Evolutionary conservation across 345 rosid species (phyloP).

Genomic region (Salix arbutifolia): DNA sequence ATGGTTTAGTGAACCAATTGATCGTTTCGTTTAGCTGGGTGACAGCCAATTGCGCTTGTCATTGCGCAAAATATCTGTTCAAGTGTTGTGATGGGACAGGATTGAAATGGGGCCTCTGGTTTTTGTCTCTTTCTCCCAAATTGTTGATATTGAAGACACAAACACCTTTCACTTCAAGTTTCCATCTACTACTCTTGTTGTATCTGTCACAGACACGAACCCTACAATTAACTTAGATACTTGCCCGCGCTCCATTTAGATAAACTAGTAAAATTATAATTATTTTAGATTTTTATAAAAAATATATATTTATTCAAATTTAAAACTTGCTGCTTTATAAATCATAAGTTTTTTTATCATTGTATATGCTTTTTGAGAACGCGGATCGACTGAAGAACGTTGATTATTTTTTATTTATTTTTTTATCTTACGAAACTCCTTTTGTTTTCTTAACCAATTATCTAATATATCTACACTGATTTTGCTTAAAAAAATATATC

Average conservation of each 20-base stretch:
- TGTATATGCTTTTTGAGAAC: too few species aligned
- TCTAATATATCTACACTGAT: background rate
- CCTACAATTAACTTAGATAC: too few species aligned
- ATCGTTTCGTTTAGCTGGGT: background rate
- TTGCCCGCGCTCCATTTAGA: too few species aligned
- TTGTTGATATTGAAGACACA: background rate
- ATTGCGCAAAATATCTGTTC: conserved; percentile 8
- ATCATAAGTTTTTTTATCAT: too few species aligned
- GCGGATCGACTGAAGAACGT: too few species aligned
- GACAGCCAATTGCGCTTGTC: conserved; percentile 25
- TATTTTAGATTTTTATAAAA: too few species aligned
- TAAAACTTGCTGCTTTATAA: too few species aligned
- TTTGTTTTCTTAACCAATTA: background rate
- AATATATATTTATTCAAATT: too few species aligned
- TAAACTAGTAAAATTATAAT: too few species aligned
- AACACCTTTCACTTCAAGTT: background rate
- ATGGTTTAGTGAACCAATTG: background rate
- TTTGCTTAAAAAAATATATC: background rate
- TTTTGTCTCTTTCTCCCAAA: background rate
- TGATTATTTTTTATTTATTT: background rate
- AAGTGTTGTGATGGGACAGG: background rate
- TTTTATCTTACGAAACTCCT: background rate
- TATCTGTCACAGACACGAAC: background rate
- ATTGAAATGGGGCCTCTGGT: background rate
- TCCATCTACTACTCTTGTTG: background rate